phyloP scores from a whole-genome alignment of 352 stramenopile species.

The Achlya hypogyna region DNA sequence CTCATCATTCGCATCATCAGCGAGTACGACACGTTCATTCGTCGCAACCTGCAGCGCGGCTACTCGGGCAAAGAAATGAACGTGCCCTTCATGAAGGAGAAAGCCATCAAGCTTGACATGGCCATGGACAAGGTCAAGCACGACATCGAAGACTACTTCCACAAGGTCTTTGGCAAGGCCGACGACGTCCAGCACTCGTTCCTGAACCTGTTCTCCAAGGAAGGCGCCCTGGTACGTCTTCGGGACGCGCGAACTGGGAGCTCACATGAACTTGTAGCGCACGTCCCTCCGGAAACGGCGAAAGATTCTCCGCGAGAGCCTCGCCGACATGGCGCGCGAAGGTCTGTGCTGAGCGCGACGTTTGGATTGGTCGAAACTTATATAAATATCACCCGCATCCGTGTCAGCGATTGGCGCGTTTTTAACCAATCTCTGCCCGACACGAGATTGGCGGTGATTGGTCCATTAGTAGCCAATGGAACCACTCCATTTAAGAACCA shows the following conservation, averaged over 20 bases:
- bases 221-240: slow-evolving; percentile 55
- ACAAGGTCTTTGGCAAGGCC: slow-evolving; percentile 70
- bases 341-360: slow-evolving; percentile 42
- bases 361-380: slow-evolving; percentile 6
- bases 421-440: background rate
- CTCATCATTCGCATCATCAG: slow-evolving; percentile 86
- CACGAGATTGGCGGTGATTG: background rate
- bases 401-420: background rate
- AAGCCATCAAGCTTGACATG: slow-evolving; percentile 84
- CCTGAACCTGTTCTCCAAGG: slow-evolving; percentile 67
- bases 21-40: slow-evolving; percentile 89
- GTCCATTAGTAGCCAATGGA: background rate
- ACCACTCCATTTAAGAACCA: too few relatives aligned
- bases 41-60: slow-evolving; percentile 78
- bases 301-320: slow-evolving; percentile 72
- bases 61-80: slow-evolving; percentile 91
- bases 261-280: slow-evolving; percentile 28
- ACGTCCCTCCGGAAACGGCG: slow-evolving; percentile 68
- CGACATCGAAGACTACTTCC: slow-evolving; percentile 62
- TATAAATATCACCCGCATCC: slow-evolving; percentile 4
- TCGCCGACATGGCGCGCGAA: slow-evolving; percentile 69
- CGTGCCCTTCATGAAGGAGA: slow-evolving; percentile 81
- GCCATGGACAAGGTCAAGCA: slow-evolving; percentile 74
- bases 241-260: background rate
- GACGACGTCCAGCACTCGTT: slow-evolving; percentile 75